Conservation (phyloP, 176 grass and related monocot genomes). For the Avena eriantha region DNA sequence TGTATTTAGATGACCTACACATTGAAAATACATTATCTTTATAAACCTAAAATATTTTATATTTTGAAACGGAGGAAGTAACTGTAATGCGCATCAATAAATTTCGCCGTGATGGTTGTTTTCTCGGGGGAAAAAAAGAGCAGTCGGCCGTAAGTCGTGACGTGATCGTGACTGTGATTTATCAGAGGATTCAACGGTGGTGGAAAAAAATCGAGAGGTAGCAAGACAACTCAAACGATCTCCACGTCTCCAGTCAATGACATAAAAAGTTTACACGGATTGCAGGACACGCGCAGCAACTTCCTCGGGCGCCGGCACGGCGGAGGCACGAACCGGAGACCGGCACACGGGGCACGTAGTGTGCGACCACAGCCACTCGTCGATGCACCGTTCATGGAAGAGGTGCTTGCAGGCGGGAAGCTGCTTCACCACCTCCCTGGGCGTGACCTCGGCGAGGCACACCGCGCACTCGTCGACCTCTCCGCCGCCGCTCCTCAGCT, state of each 20-base stretch:
- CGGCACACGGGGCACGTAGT: slow-evolving; percentile 67
- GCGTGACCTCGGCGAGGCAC: slow-evolving; percentile 43
- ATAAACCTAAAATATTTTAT: no score
- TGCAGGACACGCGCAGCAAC: not conserved
- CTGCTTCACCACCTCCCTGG: slow-evolving; percentile 45
- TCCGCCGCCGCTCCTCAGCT: not conserved
- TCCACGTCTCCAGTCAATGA: not conserved
- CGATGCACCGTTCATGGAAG: slow-evolving; percentile 61
- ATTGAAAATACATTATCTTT: no score
- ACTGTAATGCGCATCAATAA: no score
- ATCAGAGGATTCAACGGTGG: not conserved
- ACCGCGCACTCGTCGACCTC: slow-evolving; percentile 33
- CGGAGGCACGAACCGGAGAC: not conserved
- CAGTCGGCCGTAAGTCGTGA: not conserved
- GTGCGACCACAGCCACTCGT: slow-evolving; percentile 47
- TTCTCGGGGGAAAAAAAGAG: no score
- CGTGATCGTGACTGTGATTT: no score
- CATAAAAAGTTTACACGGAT: not conserved
- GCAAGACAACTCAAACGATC: not conserved
- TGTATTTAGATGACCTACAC: no score
- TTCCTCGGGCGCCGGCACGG: not conserved
- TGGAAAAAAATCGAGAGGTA: not conserved
- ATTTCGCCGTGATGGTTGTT: no score
- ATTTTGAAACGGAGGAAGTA: no score
- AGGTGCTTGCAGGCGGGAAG: slow-evolving; percentile 54